Base-by-base conservation (phyloP, 148 eudicot genomes). In the Cornus controversa region DNA sequence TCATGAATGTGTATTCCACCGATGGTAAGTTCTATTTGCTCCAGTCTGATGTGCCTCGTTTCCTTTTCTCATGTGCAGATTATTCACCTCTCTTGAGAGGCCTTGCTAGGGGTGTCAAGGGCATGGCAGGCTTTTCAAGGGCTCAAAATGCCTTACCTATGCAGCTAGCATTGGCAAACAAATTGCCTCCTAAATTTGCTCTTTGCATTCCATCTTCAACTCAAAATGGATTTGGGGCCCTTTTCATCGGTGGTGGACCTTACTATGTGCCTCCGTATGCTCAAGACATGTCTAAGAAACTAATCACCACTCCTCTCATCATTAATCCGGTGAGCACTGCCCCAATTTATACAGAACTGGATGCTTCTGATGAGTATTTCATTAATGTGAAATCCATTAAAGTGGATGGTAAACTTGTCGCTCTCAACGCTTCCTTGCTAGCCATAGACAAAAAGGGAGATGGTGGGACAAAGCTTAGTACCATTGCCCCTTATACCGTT, bases 401-500 rank as follows among this genome's bases (percentile, higher is more conserved):
- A 27, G 78, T 83, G 5, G 70, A 22, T 34, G 82, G 80, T 8
- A 50, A 36, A 25, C 3, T 25, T 4, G 73, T 85, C 0, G 4
- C 75, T 0, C 13, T 85, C 14, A 78, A 80, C 57, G 18, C 70
- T 15, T 74, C 86, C 13, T 80, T 78, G 47, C 58, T 85, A 24
- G 11, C 70, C 25, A 73, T 83, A 3, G 72, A 78, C 18, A 66
- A 65, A 58, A 37, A 68, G 0, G 86, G 88, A 0, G 63, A 28
- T 27, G 88, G 88, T 25, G 85, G 88, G 6, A 82, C 85, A 4
- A 85, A 80, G 28, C 69, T 85, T 54, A 82, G 83, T 45, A 82
- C 88, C 6, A 23, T 75, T 10, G 37, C 53, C 5, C 75, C 75
- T 54, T 85, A 54, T 42, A 83, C 84, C 5, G 10, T 66, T 0